Conservation (phyloP, 768 basidiomycete species). For the Russula lepida region DNA sequence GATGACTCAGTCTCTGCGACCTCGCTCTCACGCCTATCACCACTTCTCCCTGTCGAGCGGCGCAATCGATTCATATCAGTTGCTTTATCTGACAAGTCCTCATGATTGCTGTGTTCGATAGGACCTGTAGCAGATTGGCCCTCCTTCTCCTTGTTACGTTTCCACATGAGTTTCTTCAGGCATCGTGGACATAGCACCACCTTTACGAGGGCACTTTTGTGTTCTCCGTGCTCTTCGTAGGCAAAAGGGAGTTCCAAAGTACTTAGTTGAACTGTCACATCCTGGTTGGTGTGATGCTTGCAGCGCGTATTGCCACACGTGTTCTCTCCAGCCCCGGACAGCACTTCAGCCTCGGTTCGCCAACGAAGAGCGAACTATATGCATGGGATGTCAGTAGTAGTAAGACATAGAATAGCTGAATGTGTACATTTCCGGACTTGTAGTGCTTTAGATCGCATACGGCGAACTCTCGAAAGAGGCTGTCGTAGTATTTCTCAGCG, state of each 20-base stretch:
- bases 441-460: constrained; percentile 94
- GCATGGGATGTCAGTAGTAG: neutral
- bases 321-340: constrained; percentile 75
- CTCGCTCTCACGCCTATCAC: neutral
- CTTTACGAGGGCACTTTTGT: constrained; percentile 81
- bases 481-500: constrained; percentile 82
- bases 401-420: neutral
- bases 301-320: constrained; percentile 91
- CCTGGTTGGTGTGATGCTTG: constrained; percentile 35
- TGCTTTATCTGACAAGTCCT: neutral
- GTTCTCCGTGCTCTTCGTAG: constrained; percentile 71
- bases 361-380: constrained; percentile 81
- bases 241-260: constrained; percentile 88
- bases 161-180: constrained; percentile 80
- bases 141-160: constrained; percentile 58
- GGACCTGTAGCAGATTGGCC: neutral
- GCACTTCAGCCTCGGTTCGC: constrained; percentile 87
- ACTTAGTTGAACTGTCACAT: constrained; percentile 34
- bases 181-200: constrained; percentile 78
- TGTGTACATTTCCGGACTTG: constrained; percentile 76
- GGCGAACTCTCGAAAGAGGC: constrained; percentile 85
- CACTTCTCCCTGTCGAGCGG: neutral
- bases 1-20: neutral
- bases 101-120: neutral
- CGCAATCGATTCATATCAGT: neutral